Percentiles rank a stretch among this genome's conserved stretches.
Conservation (phyloP, 2,329 filamentous ascomycete genomes). For the Rugonectria rugulosa region DNA sequence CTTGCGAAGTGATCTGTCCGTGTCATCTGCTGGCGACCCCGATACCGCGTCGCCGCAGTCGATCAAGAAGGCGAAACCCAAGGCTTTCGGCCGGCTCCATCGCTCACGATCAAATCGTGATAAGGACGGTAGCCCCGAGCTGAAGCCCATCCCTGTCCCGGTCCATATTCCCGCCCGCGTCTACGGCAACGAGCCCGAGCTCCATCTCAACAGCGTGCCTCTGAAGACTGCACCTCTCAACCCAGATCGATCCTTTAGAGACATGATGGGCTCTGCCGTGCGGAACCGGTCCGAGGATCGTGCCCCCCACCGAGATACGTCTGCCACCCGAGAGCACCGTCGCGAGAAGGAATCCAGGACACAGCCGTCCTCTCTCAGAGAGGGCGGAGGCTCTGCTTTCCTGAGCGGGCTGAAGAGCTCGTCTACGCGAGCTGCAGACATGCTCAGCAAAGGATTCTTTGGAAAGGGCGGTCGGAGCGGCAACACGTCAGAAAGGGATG, state of each 20-base stretch:
- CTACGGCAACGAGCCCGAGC: slow-evolving; percentile 36
- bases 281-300: slow-evolving; percentile 81
- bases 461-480: slow-evolving; percentile 79
- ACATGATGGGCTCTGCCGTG: slow-evolving; percentile 70
- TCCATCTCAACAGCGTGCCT: slow-evolving; percentile 41
- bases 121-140: slow-evolving; percentile 54
- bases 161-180: slow-evolving; percentile 16
- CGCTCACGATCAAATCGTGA: slow-evolving; percentile 62
- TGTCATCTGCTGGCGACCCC: slow-evolving; percentile 57
- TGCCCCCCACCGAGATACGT: slow-evolving; percentile 52
- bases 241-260: slow-evolving; percentile 72
- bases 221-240: slow-evolving; percentile 70
- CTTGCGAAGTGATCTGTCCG: slow-evolving; percentile 60
- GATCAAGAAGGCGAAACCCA: slow-evolving; percentile 60
- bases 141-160: slow-evolving; percentile 38
- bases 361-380: slow-evolving; percentile 64
- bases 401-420: slow-evolving; percentile 38
- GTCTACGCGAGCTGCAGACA: slow-evolving; percentile 64
- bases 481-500: slow-evolving; percentile 71
- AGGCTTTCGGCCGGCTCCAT: slow-evolving; percentile 61
- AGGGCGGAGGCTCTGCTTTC: slow-evolving; percentile 57
- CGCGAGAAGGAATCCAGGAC: slow-evolving; percentile 58
- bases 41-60: slow-evolving; percentile 47
- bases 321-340: slow-evolving; percentile 51
- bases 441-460: slow-evolving; percentile 83